Conservation (phyloP, 2,329 filamentous ascomycete species). For the Ceratocystis alfenasii region DNA sequence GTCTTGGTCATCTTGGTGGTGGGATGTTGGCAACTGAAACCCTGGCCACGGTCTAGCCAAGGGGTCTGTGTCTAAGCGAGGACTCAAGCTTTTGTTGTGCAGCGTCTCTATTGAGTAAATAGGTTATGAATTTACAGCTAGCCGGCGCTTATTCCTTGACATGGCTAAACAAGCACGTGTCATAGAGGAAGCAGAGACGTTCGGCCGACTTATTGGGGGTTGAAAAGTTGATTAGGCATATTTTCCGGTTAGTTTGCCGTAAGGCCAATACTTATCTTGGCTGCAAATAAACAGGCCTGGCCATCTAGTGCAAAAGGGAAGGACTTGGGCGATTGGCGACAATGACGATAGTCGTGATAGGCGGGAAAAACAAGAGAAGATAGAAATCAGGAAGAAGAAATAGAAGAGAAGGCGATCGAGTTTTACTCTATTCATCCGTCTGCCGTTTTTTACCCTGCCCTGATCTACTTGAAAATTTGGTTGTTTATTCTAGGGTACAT, state of each 20-base stretch:
- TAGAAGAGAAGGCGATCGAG: neutral
- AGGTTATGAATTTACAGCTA: neutral
- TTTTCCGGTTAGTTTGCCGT: neutral
- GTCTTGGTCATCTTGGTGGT: neutral
- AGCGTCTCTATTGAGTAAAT: neutral
- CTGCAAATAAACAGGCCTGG: no score
- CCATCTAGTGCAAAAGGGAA: no score
- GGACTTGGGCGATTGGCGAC: neutral
- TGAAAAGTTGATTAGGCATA: neutral
- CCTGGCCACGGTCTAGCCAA: neutral
- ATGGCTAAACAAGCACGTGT: neutral
- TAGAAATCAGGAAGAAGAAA: neutral
- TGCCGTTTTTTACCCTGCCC: neutral
- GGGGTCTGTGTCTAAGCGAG: conserved; percentile 8
- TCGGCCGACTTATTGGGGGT: neutral
- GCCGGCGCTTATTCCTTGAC: neutral
- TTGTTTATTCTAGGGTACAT: no score
- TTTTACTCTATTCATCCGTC: neutral
- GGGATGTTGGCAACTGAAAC: neutral
- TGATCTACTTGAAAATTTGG: neutral
- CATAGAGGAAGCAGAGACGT: neutral
- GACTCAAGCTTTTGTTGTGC: neutral
- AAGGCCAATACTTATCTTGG: no score
- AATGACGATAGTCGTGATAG: neutral
- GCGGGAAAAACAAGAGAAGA: neutral